phyloP scores from a whole-genome alignment of 1,139 yeast species.

The Suhomyces terraborum region DNA sequence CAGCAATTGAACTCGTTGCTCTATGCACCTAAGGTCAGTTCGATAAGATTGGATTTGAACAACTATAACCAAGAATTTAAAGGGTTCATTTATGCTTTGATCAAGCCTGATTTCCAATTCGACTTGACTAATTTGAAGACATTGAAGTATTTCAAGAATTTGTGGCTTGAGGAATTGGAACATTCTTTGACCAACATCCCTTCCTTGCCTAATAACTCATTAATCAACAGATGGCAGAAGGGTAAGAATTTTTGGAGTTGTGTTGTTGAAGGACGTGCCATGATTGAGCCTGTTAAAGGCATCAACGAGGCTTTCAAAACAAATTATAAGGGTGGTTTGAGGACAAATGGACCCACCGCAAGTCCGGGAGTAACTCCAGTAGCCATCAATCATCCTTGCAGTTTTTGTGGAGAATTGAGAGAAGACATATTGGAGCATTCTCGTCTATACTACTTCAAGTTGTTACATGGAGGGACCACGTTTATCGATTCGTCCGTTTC shows the following conservation, averaged over 20 bases:
- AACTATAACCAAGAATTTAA: conserved; percentile 46
- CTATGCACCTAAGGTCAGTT: conserved; percentile 57
- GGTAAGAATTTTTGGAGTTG: conserved; percentile 60
- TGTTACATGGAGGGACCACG: conserved; percentile 24
- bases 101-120: conserved; percentile 38
- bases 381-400: conserved; percentile 73
- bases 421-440: conserved; percentile 73
- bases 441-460: conserved; percentile 68
- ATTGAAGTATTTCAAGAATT: conserved; percentile 62
- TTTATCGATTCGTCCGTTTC: conserved; percentile 12
- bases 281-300: conserved; percentile 86
- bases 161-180: conserved; percentile 79
- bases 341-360: conserved; percentile 8
- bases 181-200: conserved; percentile 48
- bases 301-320: conserved; percentile 67
- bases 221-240: conserved; percentile 49
- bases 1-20: conserved; percentile 29
- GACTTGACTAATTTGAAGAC: conserved; percentile 50
- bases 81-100: conserved; percentile 37
- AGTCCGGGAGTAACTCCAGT: conserved; percentile 49
- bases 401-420: conserved; percentile 78
- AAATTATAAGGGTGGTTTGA: conserved; percentile 15
- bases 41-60: conserved; percentile 60
- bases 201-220: conserved; percentile 30
- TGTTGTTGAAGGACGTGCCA: conserved; percentile 76